Evolutionary conservation across 345 rosid species (phyloP).

Genomic region (Corchorus olitorius): DNA sequence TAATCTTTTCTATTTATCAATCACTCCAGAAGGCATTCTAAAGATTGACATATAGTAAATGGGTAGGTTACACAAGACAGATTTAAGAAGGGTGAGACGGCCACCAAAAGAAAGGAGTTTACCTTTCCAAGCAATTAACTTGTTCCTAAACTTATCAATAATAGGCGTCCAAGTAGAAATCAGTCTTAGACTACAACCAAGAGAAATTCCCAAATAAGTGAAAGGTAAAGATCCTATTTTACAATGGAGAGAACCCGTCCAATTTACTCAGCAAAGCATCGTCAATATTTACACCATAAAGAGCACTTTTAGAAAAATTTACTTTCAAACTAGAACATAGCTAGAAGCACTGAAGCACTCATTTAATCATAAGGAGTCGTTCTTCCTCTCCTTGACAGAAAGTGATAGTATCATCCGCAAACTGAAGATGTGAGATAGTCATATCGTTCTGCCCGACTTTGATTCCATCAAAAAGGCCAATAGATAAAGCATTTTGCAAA

Average conservation of each 20-base stretch:
- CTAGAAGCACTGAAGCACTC: neutral
- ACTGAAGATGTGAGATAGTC: neutral
- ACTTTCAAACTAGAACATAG: neutral
- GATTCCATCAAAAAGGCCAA: neutral
- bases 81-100: neutral
- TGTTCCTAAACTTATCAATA: neutral
- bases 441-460: neutral
- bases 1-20: too few species aligned
- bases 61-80: neutral
- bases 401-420: neutral
- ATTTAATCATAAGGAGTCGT: neutral
- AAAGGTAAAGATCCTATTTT: neutral
- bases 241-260: neutral
- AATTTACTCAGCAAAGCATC: neutral
- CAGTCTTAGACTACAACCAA: neutral
- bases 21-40: too few species aligned
- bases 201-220: neutral
- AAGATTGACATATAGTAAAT: neutral
- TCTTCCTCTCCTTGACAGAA: neutral
- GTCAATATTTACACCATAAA: neutral
- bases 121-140: neutral
- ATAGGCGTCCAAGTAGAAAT: neutral
- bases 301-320: neutral
- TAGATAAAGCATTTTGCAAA: neutral
- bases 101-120: neutral